Evolutionary conservation across 75 land plant genomes (phyloP).

Genomic region (Isoetes taiwanensis): DNA sequence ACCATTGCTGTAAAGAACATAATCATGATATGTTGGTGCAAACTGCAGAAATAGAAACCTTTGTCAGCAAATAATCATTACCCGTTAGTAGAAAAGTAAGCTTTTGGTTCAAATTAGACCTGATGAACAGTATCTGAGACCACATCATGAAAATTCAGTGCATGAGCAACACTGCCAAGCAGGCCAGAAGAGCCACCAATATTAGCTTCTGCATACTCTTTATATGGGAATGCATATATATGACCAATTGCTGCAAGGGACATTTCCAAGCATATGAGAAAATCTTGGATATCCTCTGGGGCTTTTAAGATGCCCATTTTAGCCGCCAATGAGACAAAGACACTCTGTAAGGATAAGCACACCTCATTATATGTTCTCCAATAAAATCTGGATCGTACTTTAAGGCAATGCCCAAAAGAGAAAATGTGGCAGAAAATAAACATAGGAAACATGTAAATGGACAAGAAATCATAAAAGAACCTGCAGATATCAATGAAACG

Average conservation of each 20-base stretch:
- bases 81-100: too few species aligned
- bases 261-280: constrained; percentile 89
- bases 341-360: constrained; percentile 62
- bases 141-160: constrained; percentile 79
- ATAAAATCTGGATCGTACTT: too few species aligned
- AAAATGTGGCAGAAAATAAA: too few species aligned
- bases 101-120: constrained; percentile 38
- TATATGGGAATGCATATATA: constrained; percentile 85
- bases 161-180: constrained; percentile 64
- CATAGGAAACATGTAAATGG: too few species aligned
- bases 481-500: too few species aligned
- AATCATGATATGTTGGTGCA: constrained; percentile 99
- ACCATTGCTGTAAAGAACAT: constrained; percentile 81
- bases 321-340: constrained; percentile 75
- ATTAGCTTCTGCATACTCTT: constrained; percentile 90
- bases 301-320: constrained; percentile 61
- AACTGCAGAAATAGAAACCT: constrained; percentile 73
- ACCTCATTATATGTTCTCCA: too few species aligned
- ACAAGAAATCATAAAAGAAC: too few species aligned
- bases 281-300: constrained; percentile 66
- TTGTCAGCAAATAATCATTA: too few species aligned
- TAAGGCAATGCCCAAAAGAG: too few species aligned
- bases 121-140: constrained; percentile 97
- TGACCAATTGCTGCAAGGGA: constrained; percentile 85
- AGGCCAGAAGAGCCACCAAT: constrained; percentile 49